Evolutionary conservation across 192 early-diverging fungal species (phyloP), one percentile per base, ranked within the genome.

Genomic region (Linnemannia elongata): DNA sequence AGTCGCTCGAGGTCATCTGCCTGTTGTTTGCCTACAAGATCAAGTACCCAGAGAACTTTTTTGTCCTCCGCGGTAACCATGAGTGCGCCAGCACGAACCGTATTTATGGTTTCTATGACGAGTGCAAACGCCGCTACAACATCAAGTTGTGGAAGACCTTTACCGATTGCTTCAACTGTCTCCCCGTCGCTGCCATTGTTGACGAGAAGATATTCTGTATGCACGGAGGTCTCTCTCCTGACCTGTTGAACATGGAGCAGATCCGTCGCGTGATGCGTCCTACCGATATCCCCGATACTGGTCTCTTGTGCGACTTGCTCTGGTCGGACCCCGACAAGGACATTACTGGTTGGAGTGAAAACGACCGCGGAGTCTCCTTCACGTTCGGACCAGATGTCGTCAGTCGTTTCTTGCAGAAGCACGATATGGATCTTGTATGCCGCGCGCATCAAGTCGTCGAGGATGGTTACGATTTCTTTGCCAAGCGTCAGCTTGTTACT

Each of bases 41-140:
- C 94, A 99, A 99, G 92, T 99, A 97, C 89, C 98, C 97, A 4
- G 98, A 98, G 79, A 99, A 99, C 94, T 99, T 99, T 88, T 99
- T 99, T 92, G 97, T 99, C 82, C 92, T 99, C 79, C 94, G 98
- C 84, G 98, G 98, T 71, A 99, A 99, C 90, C 98, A 99, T 89
- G 98, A 99, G 89, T 97, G 96, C 83, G 98, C 98, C 10, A 97
- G 96, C 85, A 97, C 97, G 82, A 98, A 97, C 92, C 93, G 97
- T 78, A 98, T 99, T 84, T 99, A 99, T 88, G 98, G 98, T 9
- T 99, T 99, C 89, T 99, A 98, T 88, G 96, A 99, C 83, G 98
- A 99, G 88, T 99, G 98, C 89, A 99, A 99, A 86, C 91, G 98
- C 85, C 91, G 98, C 76, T 99, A 99, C 90, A 99, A 99, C 91